These are phyloP conservation scores for Ophiostoma fasciatum DNA, from an alignment of 2,329 filamentous ascomycete genomes.

Conservation along the genomic window DNA sequence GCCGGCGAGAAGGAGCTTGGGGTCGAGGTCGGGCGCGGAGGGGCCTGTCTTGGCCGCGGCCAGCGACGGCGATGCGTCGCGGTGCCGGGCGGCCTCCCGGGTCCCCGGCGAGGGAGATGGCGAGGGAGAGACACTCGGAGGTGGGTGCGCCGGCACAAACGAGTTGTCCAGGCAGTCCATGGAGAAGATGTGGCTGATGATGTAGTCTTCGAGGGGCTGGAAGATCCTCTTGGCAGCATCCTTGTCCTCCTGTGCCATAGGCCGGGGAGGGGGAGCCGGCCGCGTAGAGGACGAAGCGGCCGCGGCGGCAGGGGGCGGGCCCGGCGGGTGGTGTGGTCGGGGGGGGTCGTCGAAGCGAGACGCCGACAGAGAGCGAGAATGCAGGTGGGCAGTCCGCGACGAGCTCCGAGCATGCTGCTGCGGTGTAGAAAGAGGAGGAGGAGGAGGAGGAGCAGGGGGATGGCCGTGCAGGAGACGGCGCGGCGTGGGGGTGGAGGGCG, in stretches of 20 bases:
- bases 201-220: conserved; percentile 61
- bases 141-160: conserved; percentile 29
- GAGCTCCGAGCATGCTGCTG: background rate
- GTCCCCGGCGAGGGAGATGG: too few species aligned
- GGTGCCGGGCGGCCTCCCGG: too few species aligned
- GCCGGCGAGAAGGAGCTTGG: conserved; percentile 58
- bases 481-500: too few species aligned
- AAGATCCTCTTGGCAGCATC: conserved; percentile 53
- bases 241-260: conserved; percentile 1
- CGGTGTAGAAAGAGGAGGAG: too few species aligned
- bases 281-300: background rate
- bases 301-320: too few species aligned
- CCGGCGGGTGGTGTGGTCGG: too few species aligned
- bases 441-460: too few species aligned
- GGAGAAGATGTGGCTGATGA: conserved; percentile 52
- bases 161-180: conserved; percentile 63
- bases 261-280: too few species aligned
- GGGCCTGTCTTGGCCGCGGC: conserved; percentile 7
- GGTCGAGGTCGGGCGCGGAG: conserved; percentile 49
- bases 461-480: too few species aligned
- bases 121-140: too few species aligned
- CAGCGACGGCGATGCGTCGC: too few species aligned
- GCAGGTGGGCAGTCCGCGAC: background rate
- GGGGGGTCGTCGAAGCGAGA: background rate
- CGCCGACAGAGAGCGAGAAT: background rate